phyloP scores from a whole-genome alignment of 495 filamentous ascomycete species.

The Aspergillus ostianus region DNA sequence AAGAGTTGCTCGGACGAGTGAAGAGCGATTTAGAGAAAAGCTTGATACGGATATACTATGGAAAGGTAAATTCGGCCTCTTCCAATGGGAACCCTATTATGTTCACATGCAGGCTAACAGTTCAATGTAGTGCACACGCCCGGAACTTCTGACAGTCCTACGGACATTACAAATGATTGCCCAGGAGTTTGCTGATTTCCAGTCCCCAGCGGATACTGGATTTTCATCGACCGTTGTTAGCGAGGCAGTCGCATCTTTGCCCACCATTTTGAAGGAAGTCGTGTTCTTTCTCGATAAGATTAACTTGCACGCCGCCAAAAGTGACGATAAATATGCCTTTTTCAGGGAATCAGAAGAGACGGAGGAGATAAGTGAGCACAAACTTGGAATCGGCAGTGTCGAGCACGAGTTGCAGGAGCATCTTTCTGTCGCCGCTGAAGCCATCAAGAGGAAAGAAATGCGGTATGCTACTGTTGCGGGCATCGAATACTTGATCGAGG shows the following conservation, averaged over 20 bases:
- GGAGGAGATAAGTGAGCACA: constrained; percentile 80
- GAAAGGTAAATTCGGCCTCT: constrained; percentile 50
- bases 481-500: constrained; percentile 93
- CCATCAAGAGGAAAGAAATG: constrained; percentile 65
- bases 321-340: constrained; percentile 91
- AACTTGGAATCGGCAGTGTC: constrained; percentile 86
- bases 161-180: constrained; percentile 83
- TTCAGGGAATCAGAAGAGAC: constrained; percentile 85
- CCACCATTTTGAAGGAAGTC: constrained; percentile 69
- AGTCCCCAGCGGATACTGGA: constrained; percentile 62
- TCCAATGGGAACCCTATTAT: background rate
- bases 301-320: constrained; percentile 77
- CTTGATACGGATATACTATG: constrained; percentile 94
- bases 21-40: constrained; percentile 86
- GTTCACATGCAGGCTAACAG: constrained; percentile 21
- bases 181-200: constrained; percentile 66
- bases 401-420: constrained; percentile 84
- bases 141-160: constrained; percentile 81
- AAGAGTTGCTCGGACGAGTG: constrained; percentile 63
- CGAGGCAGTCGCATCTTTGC: constrained; percentile 71
- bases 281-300: constrained; percentile 76
- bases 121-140: constrained; percentile 66
- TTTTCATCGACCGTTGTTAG: constrained; percentile 72
- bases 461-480: constrained; percentile 78
- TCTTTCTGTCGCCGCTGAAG: constrained; percentile 65